A percentile compares a stretch with the other conserved stretches of the same genome.
phyloP scores from a whole-genome alignment of 805 yeast genomes.

The Metschnikowia rubicola region DNA sequence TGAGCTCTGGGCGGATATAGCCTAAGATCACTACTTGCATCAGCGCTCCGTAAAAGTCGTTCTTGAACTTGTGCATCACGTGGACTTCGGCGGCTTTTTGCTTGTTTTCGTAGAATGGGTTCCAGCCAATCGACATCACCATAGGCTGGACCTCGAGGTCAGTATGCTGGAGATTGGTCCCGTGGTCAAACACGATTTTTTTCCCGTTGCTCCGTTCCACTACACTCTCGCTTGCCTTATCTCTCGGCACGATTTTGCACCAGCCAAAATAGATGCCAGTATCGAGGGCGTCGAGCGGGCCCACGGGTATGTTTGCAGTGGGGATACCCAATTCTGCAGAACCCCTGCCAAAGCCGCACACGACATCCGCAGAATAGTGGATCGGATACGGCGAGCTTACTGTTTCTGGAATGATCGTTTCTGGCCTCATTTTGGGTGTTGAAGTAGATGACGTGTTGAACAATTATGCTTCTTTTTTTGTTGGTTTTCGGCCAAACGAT shows the following conservation, averaged over 20 bases:
- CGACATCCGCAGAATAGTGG: constrained; percentile 44
- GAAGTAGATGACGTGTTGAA: too few relatives aligned
- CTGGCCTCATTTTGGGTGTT: constrained; percentile 30
- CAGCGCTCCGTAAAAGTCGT: constrained; percentile 78
- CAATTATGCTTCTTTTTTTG: too few relatives aligned
- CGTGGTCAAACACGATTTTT: constrained; percentile 53
- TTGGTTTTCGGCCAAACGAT: too few relatives aligned
- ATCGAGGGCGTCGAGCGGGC: constrained; percentile 43
- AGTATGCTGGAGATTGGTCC: constrained; percentile 43
- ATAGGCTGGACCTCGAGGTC: constrained; percentile 62
- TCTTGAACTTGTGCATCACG: constrained; percentile 66
- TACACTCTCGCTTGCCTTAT: constrained; percentile 4
- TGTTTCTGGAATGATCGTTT: constrained; percentile 40
- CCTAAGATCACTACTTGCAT: constrained; percentile 75
- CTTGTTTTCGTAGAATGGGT: constrained; percentile 82
- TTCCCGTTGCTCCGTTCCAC: constrained; percentile 21
- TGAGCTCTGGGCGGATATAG: constrained; percentile 84
- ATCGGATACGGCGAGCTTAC: constrained; percentile 51
- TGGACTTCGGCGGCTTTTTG: constrained; percentile 86
- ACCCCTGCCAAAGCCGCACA: constrained; percentile 94
- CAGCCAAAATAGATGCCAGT: constrained; percentile 93
- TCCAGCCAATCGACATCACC: constrained; percentile 96
- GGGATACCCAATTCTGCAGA: constrained; percentile 92
- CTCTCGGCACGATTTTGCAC: constrained; percentile 35
- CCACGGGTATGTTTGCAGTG: constrained; percentile 82